Conservation (phyloP, 768 basidiomycete genomes). For the Grammothele lineata region DNA sequence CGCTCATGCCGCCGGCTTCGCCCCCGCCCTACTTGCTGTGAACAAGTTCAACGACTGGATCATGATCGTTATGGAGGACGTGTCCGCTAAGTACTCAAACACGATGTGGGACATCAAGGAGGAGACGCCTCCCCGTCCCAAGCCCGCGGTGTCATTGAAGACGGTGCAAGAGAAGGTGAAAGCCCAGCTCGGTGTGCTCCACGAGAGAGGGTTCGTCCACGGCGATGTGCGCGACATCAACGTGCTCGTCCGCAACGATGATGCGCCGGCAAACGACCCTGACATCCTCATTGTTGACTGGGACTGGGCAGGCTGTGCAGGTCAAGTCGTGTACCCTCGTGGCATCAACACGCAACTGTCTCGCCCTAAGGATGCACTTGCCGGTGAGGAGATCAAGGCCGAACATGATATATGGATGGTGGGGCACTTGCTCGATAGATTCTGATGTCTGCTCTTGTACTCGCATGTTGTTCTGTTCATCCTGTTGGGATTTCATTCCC, state of each 20-base stretch:
- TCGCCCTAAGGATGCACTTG: too few relatives aligned
- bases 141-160: neutral
- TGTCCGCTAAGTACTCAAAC: neutral
- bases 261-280: neutral
- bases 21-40: slow-evolving; percentile 1
- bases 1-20: neutral
- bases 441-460: too few relatives aligned
- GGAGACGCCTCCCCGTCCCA: neutral
- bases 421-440: too few relatives aligned
- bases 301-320: neutral
- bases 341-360: neutral
- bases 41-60: slow-evolving; percentile 2
- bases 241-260: slow-evolving; percentile 1
- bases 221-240: slow-evolving; percentile 2
- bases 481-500: too few relatives aligned
- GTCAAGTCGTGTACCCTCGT: neutral
- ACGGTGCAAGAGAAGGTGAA: neutral
- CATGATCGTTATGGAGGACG: slow-evolving; percentile 7
- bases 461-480: too few relatives aligned
- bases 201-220: neutral
- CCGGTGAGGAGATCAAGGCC: too few relatives aligned
- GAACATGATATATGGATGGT: too few relatives aligned
- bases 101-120: neutral
- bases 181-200: neutral
- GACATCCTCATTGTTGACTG: slow-evolving; percentile 1